A percentile compares a stretch with the other conserved stretches of the same genome.
phyloP scores from a whole-genome alignment of 495 filamentous ascomycete genomes.

The Trichoderma asperelloides region DNA sequence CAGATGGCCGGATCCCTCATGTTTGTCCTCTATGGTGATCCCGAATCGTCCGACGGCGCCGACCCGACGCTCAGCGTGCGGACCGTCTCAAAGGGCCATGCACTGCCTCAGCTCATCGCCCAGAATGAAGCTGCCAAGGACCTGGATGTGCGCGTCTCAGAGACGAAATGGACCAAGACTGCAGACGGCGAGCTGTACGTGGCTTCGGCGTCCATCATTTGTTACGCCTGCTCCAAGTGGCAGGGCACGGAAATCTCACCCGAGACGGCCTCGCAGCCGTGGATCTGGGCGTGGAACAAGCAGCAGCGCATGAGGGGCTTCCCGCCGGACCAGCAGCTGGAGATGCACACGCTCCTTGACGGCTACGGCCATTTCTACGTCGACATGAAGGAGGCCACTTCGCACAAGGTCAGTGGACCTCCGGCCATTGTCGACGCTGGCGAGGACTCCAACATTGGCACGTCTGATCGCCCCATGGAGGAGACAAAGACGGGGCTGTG shows the following conservation, averaged over 20 bases:
- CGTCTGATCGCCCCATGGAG: neutral
- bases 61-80: constrained; percentile 22
- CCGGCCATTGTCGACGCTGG: neutral
- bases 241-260: constrained; percentile 13
- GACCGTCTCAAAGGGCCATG: constrained; percentile 18
- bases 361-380: constrained; percentile 20
- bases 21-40: constrained; percentile 26
- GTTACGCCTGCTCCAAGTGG: constrained; percentile 19
- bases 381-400: constrained; percentile 14
- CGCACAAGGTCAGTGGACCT: constrained; percentile 10
- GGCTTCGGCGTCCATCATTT: constrained; percentile 15
- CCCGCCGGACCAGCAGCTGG: constrained; percentile 13
- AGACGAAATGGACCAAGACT: neutral
- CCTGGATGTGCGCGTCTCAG: neutral
- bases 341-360: constrained; percentile 18
- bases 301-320: constrained; percentile 16
- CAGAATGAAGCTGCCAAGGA: neutral
- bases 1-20: constrained; percentile 22
- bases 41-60: constrained; percentile 6
- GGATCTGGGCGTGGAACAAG: constrained; percentile 26
- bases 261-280: constrained; percentile 17
- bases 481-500: neutral
- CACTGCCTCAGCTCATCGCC: constrained; percentile 15
- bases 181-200: neutral
- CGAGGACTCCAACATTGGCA: neutral